Evolutionary conservation across 2,329 filamentous ascomycete genomes (phyloP), one percentile per base, ranked within the genome.

Genomic region (Ramularia endophylla): DNA sequence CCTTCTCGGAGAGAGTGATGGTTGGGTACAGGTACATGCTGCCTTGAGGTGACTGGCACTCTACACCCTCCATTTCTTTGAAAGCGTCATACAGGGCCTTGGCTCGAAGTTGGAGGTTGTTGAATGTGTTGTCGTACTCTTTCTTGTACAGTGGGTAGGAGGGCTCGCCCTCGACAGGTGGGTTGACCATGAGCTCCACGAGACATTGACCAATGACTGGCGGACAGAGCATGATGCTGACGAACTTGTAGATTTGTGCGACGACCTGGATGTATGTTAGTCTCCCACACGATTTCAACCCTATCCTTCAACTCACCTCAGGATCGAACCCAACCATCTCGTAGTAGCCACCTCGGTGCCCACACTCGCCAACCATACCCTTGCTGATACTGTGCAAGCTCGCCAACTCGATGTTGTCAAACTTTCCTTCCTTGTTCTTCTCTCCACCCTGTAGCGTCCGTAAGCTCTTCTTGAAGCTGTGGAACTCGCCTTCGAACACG

Each of bases 21-120:
- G 87, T 92, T 17, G 92, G 92, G 79, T 97, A 98, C 58, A 98
- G 84, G 72, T 98, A 98, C 92, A 98, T 98, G 63, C 85, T 83
- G 46, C 92, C 92, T 76, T 95, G 85, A 41, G 92, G 92, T 54
- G 80, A 75, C 57, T 85, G 84, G 68, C 89, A 95, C 64, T 89
- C 79, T 44, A 98, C 90, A 44, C 92, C 92, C 67, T 97, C 90
- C 92, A 98, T 97, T 62, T 87, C 71, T 65, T 80, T 73, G 69
- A 98, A 98, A 19, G 90, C 89, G 57, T 88, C 77, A 69, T 94
- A 92, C 36, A 98, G 75, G 5, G 92, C 89, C 44, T 73, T 77
- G 28, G 92, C 92, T 51, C 92, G 83, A 65, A 85, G 69, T 60
- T 80, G 79, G 44, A 98, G 75, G 36, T 86, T 85, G 39, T 82